Percentiles rank a stretch among this genome's conserved stretches.
These are phyloP conservation scores for Saccharum spontaneum DNA, from an alignment of 176 grass and related monocot genomes.

Conservation along the genomic window DNA sequence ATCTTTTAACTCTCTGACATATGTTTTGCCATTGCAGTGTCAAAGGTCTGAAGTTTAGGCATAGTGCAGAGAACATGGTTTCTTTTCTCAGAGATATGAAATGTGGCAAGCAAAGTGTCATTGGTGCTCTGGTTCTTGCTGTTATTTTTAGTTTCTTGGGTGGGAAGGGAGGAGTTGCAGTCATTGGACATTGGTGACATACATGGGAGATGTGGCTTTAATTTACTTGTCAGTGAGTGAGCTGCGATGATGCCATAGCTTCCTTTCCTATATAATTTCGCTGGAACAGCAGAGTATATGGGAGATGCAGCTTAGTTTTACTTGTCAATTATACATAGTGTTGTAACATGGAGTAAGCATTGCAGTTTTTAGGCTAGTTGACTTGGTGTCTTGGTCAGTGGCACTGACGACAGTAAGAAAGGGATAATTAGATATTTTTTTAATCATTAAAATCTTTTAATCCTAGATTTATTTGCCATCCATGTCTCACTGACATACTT, in stretches of 20 bases:
- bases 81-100: not conserved
- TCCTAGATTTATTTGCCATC: too few species aligned
- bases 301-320: not conserved
- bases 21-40: slow-evolving; percentile 4
- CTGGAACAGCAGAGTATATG: not conserved
- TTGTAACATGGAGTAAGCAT: not conserved
- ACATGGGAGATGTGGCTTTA: not conserved
- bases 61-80: not conserved
- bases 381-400: too few species aligned
- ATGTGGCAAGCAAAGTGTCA: not conserved
- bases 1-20: not conserved
- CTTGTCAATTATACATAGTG: not conserved
- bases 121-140: not conserved
- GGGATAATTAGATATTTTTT: too few species aligned
- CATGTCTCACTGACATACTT: too few species aligned
- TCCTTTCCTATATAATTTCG: not conserved
- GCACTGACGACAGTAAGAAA: too few species aligned
- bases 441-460: too few species aligned
- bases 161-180: not conserved
- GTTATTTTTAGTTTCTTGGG: not conserved
- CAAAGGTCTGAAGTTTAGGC: not conserved
- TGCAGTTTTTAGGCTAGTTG: not conserved
- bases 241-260: not conserved
- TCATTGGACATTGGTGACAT: not conserved
- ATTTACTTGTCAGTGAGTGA: not conserved